phyloP scores from a whole-genome alignment of 2,329 filamentous ascomycete species.

The Arachnomyces sp. region DNA sequence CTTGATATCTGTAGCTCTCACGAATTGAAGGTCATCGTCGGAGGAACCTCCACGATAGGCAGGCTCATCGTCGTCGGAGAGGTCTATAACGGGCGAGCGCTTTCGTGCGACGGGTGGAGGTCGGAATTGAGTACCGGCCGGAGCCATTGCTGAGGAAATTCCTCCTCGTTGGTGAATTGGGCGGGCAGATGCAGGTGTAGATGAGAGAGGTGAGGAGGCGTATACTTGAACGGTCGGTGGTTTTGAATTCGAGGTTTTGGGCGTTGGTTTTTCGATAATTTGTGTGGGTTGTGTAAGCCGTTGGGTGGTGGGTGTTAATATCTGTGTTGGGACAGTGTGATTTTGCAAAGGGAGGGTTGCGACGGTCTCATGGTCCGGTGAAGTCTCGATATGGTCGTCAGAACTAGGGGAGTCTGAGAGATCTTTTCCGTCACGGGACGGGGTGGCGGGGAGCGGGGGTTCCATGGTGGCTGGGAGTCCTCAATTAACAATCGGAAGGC shows the following conservation, averaged over 20 bases:
- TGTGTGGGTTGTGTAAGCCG: conserved; percentile 54
- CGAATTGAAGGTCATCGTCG: conserved; percentile 44
- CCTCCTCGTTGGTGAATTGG: conserved; percentile 28
- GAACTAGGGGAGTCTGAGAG: conserved; percentile 16
- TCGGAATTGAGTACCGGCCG: conserved; percentile 64
- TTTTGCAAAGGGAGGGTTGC: conserved; percentile 38
- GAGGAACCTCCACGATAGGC: conserved; percentile 56
- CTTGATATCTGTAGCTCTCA: conserved; percentile 49
- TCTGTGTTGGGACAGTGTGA: conserved; percentile 20
- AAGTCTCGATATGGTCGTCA: conserved; percentile 19
- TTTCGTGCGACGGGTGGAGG: conserved; percentile 37
- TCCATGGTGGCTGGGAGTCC: conserved; percentile 23
- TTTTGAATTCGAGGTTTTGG: conserved; percentile 21
- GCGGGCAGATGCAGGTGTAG: conserved; percentile 34
- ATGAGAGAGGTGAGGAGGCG: conserved; percentile 71
- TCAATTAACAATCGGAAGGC: no score
- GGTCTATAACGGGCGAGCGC: conserved; percentile 35
- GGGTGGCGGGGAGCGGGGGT: conserved; percentile 34
- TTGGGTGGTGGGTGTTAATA: conserved; percentile 40
- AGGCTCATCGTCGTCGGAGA: conserved; percentile 49
- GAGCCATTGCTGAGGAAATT: conserved; percentile 59
- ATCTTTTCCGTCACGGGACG: conserved; percentile 28
- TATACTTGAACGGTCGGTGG: conserved; percentile 63
- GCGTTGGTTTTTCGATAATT: conserved; percentile 39
- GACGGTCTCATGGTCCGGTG: conserved; percentile 39